Percentiles rank a stretch among this genome's conserved stretches.
Evolutionary conservation across 176 grass and related monocot genomes (phyloP).

Genomic region (Triticum monococcum): DNA sequence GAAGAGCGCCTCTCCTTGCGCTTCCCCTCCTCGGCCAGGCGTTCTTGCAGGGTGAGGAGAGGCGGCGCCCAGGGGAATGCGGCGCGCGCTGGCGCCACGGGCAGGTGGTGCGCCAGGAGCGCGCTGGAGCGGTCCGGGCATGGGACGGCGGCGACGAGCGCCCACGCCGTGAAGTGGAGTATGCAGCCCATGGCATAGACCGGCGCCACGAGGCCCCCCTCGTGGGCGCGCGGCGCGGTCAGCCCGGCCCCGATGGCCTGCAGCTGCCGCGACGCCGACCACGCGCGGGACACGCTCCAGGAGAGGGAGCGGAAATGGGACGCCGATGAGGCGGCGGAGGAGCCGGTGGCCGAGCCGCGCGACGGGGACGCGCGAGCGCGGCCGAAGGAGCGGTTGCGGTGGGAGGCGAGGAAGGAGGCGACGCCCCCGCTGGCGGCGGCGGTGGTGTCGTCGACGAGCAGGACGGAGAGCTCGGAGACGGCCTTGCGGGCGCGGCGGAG

Average conservation of each 20-base stretch:
- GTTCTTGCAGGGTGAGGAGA: conserved; percentile 75
- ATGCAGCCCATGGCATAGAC: conserved; percentile 91
- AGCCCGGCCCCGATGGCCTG: conserved; percentile 74
- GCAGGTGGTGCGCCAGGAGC: conserved; percentile 57
- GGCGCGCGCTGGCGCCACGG: conserved; percentile 50
- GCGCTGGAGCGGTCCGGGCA: conserved; percentile 76
- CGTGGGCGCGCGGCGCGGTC: conserved; percentile 71
- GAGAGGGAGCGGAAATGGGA: conserved; percentile 89
- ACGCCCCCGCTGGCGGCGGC: conserved; percentile 44
- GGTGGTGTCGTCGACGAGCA: conserved; percentile 76
- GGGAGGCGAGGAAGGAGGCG: conserved; percentile 47
- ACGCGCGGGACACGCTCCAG: conserved; percentile 87
- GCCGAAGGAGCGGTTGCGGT: conserved; percentile 88
- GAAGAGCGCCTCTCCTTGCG: conserved; percentile 77
- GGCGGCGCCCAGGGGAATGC: conserved; percentile 74
- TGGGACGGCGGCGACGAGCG: conserved; percentile 75
- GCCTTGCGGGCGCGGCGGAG: conserved; percentile 73
- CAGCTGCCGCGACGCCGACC: conserved; percentile 87
- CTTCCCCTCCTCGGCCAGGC: conserved; percentile 80
- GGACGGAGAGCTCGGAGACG: conserved; percentile 58
- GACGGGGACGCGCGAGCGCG: conserved; percentile 53
- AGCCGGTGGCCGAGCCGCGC: conserved; percentile 10
- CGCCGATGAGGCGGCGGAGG: conserved; percentile 21
- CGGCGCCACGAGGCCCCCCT: conserved; percentile 61
- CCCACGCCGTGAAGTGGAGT: conserved; percentile 74